Evolutionary conservation across 805 yeast genomes (phyloP), one percentile per base, ranked within the genome.

Genomic region (Citeromyces nyonsensis): DNA sequence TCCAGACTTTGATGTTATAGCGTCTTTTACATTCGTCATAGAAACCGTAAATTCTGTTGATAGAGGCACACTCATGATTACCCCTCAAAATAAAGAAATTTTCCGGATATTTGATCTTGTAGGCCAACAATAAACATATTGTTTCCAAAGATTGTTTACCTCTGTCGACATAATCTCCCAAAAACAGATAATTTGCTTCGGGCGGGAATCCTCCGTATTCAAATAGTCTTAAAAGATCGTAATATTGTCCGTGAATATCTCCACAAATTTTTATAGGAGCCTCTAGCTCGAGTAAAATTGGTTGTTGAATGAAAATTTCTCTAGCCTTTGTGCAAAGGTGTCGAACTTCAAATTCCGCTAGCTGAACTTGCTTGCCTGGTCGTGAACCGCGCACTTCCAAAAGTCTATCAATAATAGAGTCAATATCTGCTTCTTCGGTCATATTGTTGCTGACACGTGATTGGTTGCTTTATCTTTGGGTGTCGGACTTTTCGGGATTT

Each of bases 131-230:
- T 42, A 88, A 63, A 58, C 97, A 88, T 48, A 88, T 88, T 11
- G 97, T 91, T 58, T 88, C 98, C 46, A 91, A 63, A 22, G 95
- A 83, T 64, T 91, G 97, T 54, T 86, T 85, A 51, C 98, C 98
- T 67, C 98, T 79, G 64, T 88, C 98, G 43, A 88, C 98, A 52
- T 88, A 88, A 66, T 88, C 98, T 43, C 98, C 98, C 38, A 88
- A 61, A 53, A 88, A 88, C 47, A 88, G 64, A 61, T 88, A 88
- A 63, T 88, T 88, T 12, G 97, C 94, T 56, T 91, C 97, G 9
- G 98, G 98, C 2, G 98, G 98, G 67, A 91, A 88, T 3, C 97
- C 98, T 47, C 98, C 97, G 52, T 88, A 88, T 63, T 91, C 97
- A 49, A 88, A 88, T 47, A 88, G 70, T 58, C 98, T 79, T 54